Percentiles rank a stretch among this genome's conserved stretches.
These are phyloP conservation scores for Lentinula aciculospora DNA, from an alignment of 768 basidiomycete genomes.

Conservation along the genomic window DNA sequence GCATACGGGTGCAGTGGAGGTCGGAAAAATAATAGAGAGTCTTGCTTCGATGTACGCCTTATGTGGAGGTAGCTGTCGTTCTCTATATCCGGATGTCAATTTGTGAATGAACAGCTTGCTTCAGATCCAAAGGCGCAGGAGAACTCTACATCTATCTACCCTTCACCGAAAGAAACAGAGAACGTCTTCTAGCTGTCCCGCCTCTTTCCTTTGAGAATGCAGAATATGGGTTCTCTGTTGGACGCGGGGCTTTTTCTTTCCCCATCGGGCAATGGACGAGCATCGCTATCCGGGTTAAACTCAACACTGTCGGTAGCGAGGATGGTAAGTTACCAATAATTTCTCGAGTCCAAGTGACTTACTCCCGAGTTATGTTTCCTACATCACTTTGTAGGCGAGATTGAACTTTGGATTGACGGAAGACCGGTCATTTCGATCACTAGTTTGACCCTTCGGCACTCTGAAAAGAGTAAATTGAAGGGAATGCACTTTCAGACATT, in stretches of 20 bases:
- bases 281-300: constrained; percentile 59
- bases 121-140: constrained; percentile 44
- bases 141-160: constrained; percentile 74
- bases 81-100: not conserved
- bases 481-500: constrained; percentile 77
- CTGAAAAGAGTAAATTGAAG: constrained; percentile 42
- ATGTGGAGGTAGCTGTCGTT: constrained; percentile 61
- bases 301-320: constrained; percentile 55
- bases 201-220: constrained; percentile 43
- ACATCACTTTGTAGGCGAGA: constrained; percentile 40
- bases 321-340: constrained; percentile 39
- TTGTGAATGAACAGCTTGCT: not conserved
- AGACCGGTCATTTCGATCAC: constrained; percentile 42
- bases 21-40: constrained; percentile 51
- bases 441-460: constrained; percentile 42
- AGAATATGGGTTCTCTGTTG: constrained; percentile 64
- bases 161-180: constrained; percentile 35
- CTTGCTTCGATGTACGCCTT: constrained; percentile 62
- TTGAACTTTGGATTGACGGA: constrained; percentile 64
- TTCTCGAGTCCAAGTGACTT: not conserved
- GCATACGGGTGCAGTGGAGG: constrained; percentile 70
- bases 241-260: constrained; percentile 51
- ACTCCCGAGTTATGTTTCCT: not conserved
- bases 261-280: constrained; percentile 56
- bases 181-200: constrained; percentile 39